Evolutionary conservation across 805 yeast genomes (phyloP), one percentile per base, ranked within the genome.

Genomic region (Schizosaccharomyces octosporus): DNA sequence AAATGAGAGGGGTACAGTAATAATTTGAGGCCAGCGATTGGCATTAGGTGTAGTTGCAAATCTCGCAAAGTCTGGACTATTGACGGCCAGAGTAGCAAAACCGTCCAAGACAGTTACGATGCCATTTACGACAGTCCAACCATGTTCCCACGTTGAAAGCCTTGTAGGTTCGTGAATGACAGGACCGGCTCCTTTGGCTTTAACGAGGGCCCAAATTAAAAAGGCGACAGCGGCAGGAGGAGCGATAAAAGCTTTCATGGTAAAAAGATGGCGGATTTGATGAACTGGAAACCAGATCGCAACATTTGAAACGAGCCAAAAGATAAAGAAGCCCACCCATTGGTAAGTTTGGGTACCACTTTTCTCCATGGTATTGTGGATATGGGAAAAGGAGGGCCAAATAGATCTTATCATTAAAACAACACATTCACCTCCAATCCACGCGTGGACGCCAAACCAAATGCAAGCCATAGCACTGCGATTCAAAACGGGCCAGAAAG

Each of bases 11-110:
- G 95, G 95, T 64, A 88, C 80, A 1, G 90, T 75, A 21, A 41
- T 31, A 3, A 71, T 64, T 69, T 83, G 87, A 0, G 87, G 77
- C 70, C 76, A 74, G 13, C 75, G 65, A 1, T 83, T 76, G 17
- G 80, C 60, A 55, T 59, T 55, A 7, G 63, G 63, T 21, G 42
- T 59, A 76, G 68, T 17, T 1, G 95, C 84, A 72, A 87, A 83
- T 71, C 96, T 80, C 31, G 95, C 78, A 71, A 87, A 87, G 74
- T 87, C 96, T 1, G 95, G 94, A 17, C 93, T 85, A 72, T 87
- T 87, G 61, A 84, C 79, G 68, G 88, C 84, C 67, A 87, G 77
- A n/a, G 95, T 84, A 4, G 95, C 93, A 68, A 64, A 63, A 48
- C 62, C 62, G 27, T 63, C 65, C 55, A 57, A 9, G 29, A 51